Conservation (phyloP, 2,329 filamentous ascomycete genomes). For the Dactylellina haptotyla region DNA sequence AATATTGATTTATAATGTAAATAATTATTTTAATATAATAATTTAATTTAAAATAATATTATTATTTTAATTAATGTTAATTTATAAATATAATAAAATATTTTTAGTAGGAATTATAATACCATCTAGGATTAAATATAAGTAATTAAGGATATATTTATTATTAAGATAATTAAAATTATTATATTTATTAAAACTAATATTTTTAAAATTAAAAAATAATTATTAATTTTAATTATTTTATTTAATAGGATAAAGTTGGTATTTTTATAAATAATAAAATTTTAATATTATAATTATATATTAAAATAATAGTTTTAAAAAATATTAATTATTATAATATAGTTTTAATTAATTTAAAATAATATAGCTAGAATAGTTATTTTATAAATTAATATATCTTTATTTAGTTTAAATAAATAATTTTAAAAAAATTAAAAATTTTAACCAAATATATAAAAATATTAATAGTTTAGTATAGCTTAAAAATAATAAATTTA, state of each 20-base stretch:
- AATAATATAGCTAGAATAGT: not conserved
- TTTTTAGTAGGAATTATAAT: not conserved
- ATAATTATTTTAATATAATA: not conserved
- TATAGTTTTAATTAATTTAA: not conserved
- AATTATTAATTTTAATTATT: not conserved
- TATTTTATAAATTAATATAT: not conserved
- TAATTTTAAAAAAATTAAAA: not conserved
- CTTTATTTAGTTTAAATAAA: not conserved
- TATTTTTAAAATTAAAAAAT: not conserved
- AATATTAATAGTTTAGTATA: not conserved
- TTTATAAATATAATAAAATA: not conserved
- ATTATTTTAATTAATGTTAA: not conserved
- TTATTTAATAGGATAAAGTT: not conserved
- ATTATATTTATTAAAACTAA: not conserved
- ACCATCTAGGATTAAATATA: not conserved
- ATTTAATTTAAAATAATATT: not conserved
- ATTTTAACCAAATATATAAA: not conserved
- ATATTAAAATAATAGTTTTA: not conserved
- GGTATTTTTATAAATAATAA: not conserved
- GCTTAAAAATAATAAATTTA: not conserved
- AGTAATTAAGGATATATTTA: not conserved
- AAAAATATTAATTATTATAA: not conserved
- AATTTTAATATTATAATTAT: not conserved
- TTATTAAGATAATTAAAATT: not conserved
- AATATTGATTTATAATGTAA: not conserved